These are phyloP conservation scores for Coleophoma cylindrospora DNA, from an alignment of 2,329 filamentous ascomycete genomes.

Conservation along the genomic window DNA sequence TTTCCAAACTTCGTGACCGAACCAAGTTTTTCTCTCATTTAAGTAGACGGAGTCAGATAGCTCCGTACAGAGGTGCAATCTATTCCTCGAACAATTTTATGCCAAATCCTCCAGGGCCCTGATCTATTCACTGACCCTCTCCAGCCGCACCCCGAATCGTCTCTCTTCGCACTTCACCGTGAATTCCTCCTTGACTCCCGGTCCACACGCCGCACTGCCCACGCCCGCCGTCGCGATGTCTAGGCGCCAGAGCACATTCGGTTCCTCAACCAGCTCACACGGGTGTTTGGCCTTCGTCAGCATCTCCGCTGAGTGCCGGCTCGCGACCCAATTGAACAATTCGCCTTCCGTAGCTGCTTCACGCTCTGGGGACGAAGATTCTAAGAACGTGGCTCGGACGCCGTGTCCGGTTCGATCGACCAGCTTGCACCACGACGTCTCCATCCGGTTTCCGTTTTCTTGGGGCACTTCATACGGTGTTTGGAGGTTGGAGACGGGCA, in stretches of 20 bases:
- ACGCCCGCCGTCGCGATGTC: slow-evolving; percentile 42
- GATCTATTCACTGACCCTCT: slow-evolving; percentile 13
- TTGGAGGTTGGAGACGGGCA: slow-evolving; percentile 44
- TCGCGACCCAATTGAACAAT: slow-evolving; percentile 28
- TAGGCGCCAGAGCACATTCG: slow-evolving; percentile 34
- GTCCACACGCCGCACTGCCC: slow-evolving; percentile 43
- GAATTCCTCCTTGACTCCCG: slow-evolving; percentile 39
- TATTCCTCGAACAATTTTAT: no score
- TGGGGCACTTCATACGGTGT: slow-evolving; percentile 64
- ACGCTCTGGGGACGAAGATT: no score
- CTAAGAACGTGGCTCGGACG: neutral
- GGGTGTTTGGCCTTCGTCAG: slow-evolving; percentile 58
- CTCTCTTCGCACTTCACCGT: slow-evolving; percentile 35
- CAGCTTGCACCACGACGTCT: slow-evolving; percentile 47
- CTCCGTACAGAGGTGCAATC: no score
- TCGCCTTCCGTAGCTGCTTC: neutral
- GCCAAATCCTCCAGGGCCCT: no score
- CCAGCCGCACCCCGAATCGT: slow-evolving; percentile 36
- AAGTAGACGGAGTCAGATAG: no score
- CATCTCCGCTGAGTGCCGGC: slow-evolving; percentile 42
- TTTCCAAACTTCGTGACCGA: no score
- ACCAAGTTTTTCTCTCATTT: no score
- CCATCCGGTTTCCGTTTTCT: slow-evolving; percentile 60
- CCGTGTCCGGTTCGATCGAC: slow-evolving; percentile 16
- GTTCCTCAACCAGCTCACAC: slow-evolving; percentile 49